phyloP scores from a whole-genome alignment of 2,329 filamentous ascomycete genomes.

The Chaetomiaceae sp. region DNA sequence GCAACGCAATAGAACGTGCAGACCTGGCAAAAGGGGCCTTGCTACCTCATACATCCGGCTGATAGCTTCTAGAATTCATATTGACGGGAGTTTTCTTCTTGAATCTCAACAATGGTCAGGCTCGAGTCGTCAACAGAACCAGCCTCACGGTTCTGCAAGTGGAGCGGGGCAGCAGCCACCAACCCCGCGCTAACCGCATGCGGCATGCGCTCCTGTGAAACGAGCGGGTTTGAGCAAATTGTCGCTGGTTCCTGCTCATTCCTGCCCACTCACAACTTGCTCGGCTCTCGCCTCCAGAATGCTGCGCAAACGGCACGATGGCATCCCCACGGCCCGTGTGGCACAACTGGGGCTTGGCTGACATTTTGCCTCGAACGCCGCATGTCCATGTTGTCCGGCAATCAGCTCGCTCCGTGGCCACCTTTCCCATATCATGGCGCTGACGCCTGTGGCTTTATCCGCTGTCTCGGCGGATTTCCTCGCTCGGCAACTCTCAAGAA shows the following conservation, averaged over 20 bases:
- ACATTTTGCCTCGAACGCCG: too few relatives aligned
- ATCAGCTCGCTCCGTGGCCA: too few relatives aligned
- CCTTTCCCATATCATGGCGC: not conserved
- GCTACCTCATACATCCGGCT: too few relatives aligned
- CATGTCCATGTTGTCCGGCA: too few relatives aligned
- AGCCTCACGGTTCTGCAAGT: not conserved
- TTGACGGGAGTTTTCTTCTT: too few relatives aligned
- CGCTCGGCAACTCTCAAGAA: not conserved
- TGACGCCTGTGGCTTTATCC: not conserved
- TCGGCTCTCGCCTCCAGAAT: slow-evolving; percentile 4
- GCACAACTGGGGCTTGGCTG: too few relatives aligned
- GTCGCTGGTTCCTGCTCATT: slow-evolving; percentile 29
- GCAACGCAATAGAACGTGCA: not conserved
- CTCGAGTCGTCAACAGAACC: not conserved
- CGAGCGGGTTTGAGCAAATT: slow-evolving; percentile 51
- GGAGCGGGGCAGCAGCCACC: not conserved
- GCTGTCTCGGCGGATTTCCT: not conserved
- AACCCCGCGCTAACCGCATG: slow-evolving; percentile 6
- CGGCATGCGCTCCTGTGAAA: slow-evolving; percentile 12
- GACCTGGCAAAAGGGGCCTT: too few relatives aligned
- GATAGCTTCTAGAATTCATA: too few relatives aligned
- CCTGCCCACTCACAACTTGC: slow-evolving; percentile 23
- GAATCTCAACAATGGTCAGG: too few relatives aligned
- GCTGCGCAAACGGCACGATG: slow-evolving; percentile 2
- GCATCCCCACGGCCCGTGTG: too few relatives aligned